Conservation (phyloP, 345 rosid species). For the Hibiscus syriacus region DNA sequence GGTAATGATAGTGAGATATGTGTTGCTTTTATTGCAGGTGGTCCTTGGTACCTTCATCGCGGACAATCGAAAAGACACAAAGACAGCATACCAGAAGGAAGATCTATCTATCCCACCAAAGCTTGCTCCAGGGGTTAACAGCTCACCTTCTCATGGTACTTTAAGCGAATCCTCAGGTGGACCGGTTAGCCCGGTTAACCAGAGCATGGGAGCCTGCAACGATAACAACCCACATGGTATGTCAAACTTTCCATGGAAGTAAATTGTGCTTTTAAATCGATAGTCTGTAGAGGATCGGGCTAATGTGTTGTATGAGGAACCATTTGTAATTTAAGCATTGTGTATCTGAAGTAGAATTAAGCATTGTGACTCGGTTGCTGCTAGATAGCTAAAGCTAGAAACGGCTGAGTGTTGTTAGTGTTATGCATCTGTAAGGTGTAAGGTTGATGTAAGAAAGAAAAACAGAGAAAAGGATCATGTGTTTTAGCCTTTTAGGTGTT, state of each 20-base stretch:
- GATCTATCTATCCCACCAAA: constrained; percentile 12
- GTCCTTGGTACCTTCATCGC: constrained; percentile 60
- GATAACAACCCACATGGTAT: constrained; percentile 36
- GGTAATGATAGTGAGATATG: not conserved
- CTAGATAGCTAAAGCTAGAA: not conserved
- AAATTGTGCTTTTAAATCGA: constrained; percentile 1
- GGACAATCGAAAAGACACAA: constrained; percentile 40
- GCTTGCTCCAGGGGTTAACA: constrained; percentile 19
- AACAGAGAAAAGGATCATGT: not conserved
- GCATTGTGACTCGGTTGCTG: not conserved
- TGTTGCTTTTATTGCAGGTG: constrained; percentile 29
- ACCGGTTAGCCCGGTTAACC: constrained; percentile 55
- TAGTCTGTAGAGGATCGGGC: not conserved
- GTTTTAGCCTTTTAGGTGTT: not conserved
- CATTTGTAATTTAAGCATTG: constrained; percentile 13
- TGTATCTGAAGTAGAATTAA: constrained; percentile 13
- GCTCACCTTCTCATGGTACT: constrained; percentile 54
- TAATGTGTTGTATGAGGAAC: constrained; percentile 14
- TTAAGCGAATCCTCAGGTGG: constrained; percentile 59
- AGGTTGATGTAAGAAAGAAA: not conserved
- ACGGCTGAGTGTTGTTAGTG: not conserved
- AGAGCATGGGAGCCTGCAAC: constrained; percentile 41
- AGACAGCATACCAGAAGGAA: constrained; percentile 28
- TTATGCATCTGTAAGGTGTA: not conserved
- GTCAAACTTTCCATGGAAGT: constrained; percentile 47